Evolutionary conservation across 257 asterid species (phyloP).

Genomic region (Nicotiana tabacum): DNA sequence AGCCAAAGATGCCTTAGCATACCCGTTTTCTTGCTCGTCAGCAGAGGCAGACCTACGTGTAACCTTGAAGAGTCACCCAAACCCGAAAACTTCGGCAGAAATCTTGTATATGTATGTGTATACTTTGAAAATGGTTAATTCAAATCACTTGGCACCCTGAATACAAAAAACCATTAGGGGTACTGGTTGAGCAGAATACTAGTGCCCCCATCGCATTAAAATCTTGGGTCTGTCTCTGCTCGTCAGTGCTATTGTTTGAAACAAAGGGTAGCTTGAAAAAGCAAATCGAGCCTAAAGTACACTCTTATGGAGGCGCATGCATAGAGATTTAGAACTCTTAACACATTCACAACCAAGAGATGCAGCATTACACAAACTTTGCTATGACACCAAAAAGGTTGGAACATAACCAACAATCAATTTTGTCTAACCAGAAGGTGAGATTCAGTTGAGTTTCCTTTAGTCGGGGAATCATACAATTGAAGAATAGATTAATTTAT

Average conservation of each 20-base stretch:
- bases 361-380: not conserved
- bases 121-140: too few species aligned
- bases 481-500: not conserved
- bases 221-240: not conserved
- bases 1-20: not conserved
- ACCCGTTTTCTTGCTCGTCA: not conserved
- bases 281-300: not conserved
- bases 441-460: not conserved
- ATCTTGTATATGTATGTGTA: too few species aligned
- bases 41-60: too few species aligned
- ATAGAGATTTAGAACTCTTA: not conserved
- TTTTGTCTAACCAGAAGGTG: not conserved
- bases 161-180: too few species aligned
- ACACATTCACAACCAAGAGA: not conserved
- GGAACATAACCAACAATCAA: not conserved
- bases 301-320: not conserved
- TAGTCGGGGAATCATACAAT: conserved; percentile 3
- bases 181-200: too few species aligned
- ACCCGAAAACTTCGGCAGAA: too few species aligned
- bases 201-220: too few species aligned
- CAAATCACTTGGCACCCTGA: too few species aligned
- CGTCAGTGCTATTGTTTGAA: not conserved
- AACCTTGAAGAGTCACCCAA: too few species aligned
- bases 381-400: not conserved
- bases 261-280: not conserved